These are phyloP conservation scores for Backusella morwellensis DNA, from an alignment of 192 early-diverging fungal genomes.

Conservation along the genomic window DNA sequence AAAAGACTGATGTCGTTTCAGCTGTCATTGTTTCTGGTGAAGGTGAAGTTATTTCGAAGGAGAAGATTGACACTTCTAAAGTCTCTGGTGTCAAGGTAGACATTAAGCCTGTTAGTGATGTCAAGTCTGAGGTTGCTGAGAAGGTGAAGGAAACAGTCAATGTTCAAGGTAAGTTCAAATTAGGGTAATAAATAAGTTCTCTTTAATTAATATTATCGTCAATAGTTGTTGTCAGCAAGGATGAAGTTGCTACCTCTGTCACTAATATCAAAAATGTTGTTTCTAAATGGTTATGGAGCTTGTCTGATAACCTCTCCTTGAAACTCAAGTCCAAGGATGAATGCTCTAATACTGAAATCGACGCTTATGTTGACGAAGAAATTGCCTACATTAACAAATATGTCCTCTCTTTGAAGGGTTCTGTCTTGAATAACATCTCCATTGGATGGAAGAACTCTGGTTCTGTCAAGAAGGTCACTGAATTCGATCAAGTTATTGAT, in stretches of 20 bases:
- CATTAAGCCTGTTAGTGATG: not conserved
- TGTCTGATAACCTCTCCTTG: not conserved
- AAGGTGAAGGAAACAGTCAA: not conserved
- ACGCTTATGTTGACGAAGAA: constrained; percentile 5
- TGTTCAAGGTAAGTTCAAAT: not conserved
- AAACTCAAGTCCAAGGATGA: constrained; percentile 1
- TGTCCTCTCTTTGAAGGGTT: not conserved
- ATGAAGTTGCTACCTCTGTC: not conserved
- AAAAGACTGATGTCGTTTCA: not conserved
- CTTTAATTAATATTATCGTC: not conserved
- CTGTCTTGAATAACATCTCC: not conserved
- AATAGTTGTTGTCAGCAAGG: not conserved
- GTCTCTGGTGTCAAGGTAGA: not conserved
- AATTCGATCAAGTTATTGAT: not conserved
- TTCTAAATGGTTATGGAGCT: not conserved
- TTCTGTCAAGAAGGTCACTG: not conserved
- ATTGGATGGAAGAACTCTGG: not conserved
- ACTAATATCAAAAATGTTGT: not conserved
- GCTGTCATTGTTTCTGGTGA: not conserved
- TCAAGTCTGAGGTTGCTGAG: not conserved
- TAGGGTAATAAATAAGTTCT: not conserved
- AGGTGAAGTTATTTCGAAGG: not conserved
- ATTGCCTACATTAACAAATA: not conserved
- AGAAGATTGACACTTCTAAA: not conserved
- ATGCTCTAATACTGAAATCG: not conserved